Percentiles rank a stretch among this genome's conserved stretches.
phyloP scores from a whole-genome alignment of 176 grass and related monocot species.

The Oryza coarctata region DNA sequence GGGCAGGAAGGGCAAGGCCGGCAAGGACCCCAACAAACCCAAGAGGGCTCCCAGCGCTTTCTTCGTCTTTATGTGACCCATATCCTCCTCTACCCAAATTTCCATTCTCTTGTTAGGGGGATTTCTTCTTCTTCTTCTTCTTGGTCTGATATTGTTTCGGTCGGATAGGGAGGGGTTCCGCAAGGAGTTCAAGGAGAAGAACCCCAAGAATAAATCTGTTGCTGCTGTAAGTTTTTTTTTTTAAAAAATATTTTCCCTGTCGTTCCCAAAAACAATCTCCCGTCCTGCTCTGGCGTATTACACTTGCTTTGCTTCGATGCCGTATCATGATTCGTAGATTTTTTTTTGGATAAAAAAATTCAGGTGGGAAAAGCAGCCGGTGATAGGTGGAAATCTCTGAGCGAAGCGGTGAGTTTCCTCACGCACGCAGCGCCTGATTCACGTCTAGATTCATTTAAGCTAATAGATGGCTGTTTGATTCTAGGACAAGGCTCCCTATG shows the following conservation, averaged over 20 bases:
- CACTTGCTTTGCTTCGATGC: background rate
- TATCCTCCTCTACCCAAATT: background rate
- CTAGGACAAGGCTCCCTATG: constrained; percentile 85
- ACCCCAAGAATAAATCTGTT: constrained; percentile 90
- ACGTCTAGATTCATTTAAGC: background rate
- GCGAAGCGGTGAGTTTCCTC: constrained; percentile 53
- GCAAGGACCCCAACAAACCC: constrained; percentile 88
- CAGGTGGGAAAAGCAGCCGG: constrained; percentile 92
- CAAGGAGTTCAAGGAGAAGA: constrained; percentile 91
- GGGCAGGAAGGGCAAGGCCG: constrained; percentile 60
- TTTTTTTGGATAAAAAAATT: background rate
- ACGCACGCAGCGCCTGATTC: background rate
- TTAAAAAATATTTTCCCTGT: no score
- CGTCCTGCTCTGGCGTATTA: no score
- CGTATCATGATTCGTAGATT: background rate
- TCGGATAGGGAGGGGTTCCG: constrained; percentile 77
- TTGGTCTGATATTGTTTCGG: background rate
- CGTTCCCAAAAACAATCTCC: no score
- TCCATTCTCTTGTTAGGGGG: background rate
- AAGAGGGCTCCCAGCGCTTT: constrained; percentile 87
- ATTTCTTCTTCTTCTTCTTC: no score
- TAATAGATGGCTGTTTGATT: background rate
- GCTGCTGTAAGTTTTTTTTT: constrained; percentile 52
- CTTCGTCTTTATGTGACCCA: constrained; percentile 82
- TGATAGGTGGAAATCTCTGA: constrained; percentile 91